Evolutionary conservation across 495 filamentous ascomycete species (phyloP).

Genomic region (Aspergillus incahuasiensis): DNA sequence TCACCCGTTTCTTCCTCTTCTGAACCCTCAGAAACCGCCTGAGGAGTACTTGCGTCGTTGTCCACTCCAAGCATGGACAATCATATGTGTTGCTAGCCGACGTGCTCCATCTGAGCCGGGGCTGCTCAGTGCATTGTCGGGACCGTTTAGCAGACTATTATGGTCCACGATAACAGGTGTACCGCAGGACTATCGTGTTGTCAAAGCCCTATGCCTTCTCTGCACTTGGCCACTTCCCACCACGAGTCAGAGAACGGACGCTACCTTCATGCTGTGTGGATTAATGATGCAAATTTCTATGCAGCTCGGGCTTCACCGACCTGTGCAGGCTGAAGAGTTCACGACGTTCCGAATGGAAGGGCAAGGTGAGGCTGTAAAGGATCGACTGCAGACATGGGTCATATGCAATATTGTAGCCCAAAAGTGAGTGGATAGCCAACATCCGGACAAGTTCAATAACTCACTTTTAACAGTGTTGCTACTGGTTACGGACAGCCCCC

Average conservation of each 20-base stretch:
- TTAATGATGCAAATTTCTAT: slow-evolving; percentile 95
- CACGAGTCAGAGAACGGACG: slow-evolving; percentile 78
- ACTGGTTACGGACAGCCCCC: slow-evolving; percentile 90
- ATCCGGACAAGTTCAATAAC: slow-evolving; percentile 14
- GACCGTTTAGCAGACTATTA: slow-evolving; percentile 67
- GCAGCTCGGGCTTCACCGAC: slow-evolving; percentile 83
- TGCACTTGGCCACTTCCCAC: slow-evolving; percentile 92
- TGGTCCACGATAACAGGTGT: slow-evolving; percentile 80
- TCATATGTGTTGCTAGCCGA: slow-evolving; percentile 75
- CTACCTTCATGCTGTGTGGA: slow-evolving; percentile 84
- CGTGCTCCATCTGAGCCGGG: slow-evolving; percentile 63
- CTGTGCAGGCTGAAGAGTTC: slow-evolving; percentile 88
- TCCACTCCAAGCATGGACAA: slow-evolving; percentile 79
- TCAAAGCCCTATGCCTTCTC: slow-evolving; percentile 83
- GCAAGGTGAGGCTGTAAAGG: slow-evolving; percentile 77
- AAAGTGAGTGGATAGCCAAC: slow-evolving; percentile 39
- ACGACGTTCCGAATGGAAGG: slow-evolving; percentile 76
- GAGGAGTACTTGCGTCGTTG: slow-evolving; percentile 73
- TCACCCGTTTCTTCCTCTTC: slow-evolving; percentile 79
- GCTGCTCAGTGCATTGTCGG: slow-evolving; percentile 66
- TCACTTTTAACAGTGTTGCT: slow-evolving; percentile 53
- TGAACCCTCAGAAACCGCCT: slow-evolving; percentile 65
- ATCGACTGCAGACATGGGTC: slow-evolving; percentile 85
- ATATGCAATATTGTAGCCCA: slow-evolving; percentile 90
- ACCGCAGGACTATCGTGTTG: slow-evolving; percentile 79